phyloP scores from a whole-genome alignment of 148 eudicot species.

The Camellia japonica region DNA sequence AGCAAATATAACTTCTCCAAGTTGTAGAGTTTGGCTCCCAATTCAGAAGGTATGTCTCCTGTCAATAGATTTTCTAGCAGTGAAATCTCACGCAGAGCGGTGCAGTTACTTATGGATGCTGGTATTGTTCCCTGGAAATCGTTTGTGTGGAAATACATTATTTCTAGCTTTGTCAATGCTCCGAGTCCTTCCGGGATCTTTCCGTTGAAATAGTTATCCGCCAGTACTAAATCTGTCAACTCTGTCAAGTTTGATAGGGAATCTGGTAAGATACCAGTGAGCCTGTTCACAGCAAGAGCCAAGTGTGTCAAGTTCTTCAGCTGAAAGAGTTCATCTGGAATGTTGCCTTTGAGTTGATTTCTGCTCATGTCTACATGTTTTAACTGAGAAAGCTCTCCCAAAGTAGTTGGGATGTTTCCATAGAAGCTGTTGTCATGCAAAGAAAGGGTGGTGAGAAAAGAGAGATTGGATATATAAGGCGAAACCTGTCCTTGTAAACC shows the following conservation, averaged over 20 bases:
- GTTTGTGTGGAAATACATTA: background rate
- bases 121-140: background rate
- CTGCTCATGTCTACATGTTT: background rate
- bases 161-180: background rate
- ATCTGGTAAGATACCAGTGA: background rate
- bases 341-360: background rate
- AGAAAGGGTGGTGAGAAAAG: background rate
- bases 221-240: background rate
- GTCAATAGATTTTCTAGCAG: background rate
- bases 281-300: background rate
- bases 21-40: background rate
- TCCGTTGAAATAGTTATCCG: background rate
- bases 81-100: background rate
- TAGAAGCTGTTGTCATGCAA: background rate
- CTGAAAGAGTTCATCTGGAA: background rate
- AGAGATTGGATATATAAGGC: background rate
- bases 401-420: background rate
- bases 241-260: background rate
- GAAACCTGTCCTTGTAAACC: background rate
- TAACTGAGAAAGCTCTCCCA: background rate
- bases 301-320: background rate
- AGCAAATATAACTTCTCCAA: background rate
- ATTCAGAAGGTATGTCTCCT: background rate
- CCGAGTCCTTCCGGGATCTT: background rate
- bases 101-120: background rate